Evolutionary conservation across 2,329 filamentous ascomycete species (phyloP), one percentile per base, ranked within the genome.

Genomic region (Alternaria alternata): DNA sequence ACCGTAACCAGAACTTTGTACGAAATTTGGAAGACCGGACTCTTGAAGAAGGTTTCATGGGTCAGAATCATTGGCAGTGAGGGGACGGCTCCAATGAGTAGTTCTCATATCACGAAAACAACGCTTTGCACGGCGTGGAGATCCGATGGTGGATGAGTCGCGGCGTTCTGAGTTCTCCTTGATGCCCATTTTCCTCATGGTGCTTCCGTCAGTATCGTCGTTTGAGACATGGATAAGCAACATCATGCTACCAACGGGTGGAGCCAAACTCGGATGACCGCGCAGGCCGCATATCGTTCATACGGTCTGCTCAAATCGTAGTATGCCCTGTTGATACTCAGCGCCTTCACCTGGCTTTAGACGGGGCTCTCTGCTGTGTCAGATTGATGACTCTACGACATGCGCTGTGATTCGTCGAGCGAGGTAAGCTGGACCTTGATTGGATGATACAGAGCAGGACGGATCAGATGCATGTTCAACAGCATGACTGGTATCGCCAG

Each of bases 21-120:
- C 89, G 95, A 56, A 97, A 91, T 63, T 83, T 99, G 64, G 95
- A 99, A 80, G 95, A 98, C 80, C 88, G 95, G 36, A 97, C 94
- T 2, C 82, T 98, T 57, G 94, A 97, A 78, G 94, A 98, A 79
- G 93, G 93, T 2, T 97, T 93, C 75, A 91, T 93, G 87, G 84
- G 83, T 67, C 83, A 87, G 65, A 69, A 72, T 26, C 92, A 95
- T 79, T 96, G 90, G 86, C 85, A 88, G 71, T 88, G 82, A 84
- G 36, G 59, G 30, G 59, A 43, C 34, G 65, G 65, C 57, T 55
- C 63, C 22, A 65, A 49, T 28, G 51, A 46, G 54, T 43, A 55
- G 42, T 55, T 49, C 57, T 46, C 22, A 53, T 59, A 38, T 54
- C 51, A 49, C 42, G 32, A 47, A 48, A 43, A 47, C n/a, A 39